Conservation (phyloP, 495 filamentous ascomycete species). For the Clohesyomyces aquaticus region DNA sequence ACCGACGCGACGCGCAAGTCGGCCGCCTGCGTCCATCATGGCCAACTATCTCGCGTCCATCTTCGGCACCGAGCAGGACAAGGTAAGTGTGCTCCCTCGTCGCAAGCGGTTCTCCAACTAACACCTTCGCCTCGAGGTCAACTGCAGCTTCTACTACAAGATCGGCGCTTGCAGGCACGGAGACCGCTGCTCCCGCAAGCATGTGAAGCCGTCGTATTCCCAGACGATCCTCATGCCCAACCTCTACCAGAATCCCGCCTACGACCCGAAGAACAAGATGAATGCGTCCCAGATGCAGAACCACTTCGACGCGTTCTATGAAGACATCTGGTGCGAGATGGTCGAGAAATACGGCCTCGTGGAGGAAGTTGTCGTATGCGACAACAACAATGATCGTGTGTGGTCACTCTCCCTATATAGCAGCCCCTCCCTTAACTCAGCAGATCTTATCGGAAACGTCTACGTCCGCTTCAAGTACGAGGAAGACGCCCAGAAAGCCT, state of each 20-base stretch:
- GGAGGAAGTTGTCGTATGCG: constrained; percentile 56
- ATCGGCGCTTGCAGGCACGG: constrained; percentile 98
- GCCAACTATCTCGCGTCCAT: constrained; percentile 99
- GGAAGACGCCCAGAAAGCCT: constrained; percentile 89
- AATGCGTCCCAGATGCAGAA: constrained; percentile 92
- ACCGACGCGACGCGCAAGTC: too few species aligned
- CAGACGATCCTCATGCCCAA: constrained; percentile 98
- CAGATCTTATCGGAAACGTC: constrained; percentile 96
- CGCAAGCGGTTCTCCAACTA: constrained; percentile 13
- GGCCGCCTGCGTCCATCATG: constrained; percentile 52
- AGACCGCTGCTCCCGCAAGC: constrained; percentile 95
- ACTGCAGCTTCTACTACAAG: constrained; percentile 89
- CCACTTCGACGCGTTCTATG: constrained; percentile 99
- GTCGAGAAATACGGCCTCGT: constrained; percentile 52
- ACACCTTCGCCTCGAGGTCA: constrained; percentile 47
- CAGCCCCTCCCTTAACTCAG: constrained; percentile 21
- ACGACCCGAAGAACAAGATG: constrained; percentile 96
- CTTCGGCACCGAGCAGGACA: constrained; percentile 99
- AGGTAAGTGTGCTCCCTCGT: constrained; percentile 53
- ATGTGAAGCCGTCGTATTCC: constrained; percentile 97
- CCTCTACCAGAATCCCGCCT: constrained; percentile 98
- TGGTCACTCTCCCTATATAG: constrained; percentile 39
- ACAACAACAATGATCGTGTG: constrained; percentile 87
- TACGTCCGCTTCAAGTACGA: constrained; percentile 99
- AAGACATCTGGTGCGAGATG: constrained; percentile 99